Evolutionary conservation across 2,329 filamentous ascomycete genomes (phyloP), one percentile per base, ranked within the genome.

Genomic region (Ophiostoma sp.): DNA sequence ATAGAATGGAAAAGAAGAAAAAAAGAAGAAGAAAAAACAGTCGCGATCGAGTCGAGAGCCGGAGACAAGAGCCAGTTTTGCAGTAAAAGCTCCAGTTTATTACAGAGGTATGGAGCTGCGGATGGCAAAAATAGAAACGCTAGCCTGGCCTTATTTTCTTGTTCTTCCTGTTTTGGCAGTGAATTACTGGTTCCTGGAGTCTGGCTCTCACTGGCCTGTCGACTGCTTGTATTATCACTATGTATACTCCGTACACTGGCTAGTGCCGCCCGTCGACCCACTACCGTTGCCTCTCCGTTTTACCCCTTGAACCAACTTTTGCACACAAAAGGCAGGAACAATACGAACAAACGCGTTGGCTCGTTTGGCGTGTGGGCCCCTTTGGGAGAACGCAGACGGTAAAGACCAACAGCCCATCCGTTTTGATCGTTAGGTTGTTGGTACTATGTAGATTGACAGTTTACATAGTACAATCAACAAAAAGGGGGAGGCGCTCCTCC

Each of bases 51-150:
- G 23, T 20, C 52, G 27, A 4, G 39, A 41, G 39, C 39, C 39
- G 39, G 39, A 41, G 52, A 23, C 8, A 27, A 57, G 54, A 20
- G 54, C 52, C 3, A 15, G 27, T 41, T 39, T 48, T 48, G 44
- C 15, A 48, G 44, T n/a, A 33, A 27, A 10, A 0, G 57, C 57
- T 33, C 57, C 57, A 33, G 57, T 62, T 33, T 48, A 48, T 17
- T 48, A 17, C 20, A 48, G 36, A 48, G 44, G 8, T 20, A 48
- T 48, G 44, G 44, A n/a, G 44, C 44, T 17, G 20, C 57, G 15
- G 60, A 68, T 70, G 69, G 69, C 67, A 71, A 71, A 71, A 71
- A 71, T 71, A 71, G 69, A 71, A 71, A 36, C 44, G n/a, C 66
- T 70, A 60, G 68, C 48, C 36, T 69, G 65, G 52, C 57, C 27